Evolutionary conservation across 306 rosid genomes (phyloP), one percentile per base, ranked within the genome.

Genomic region (Rosa multiflora): DNA sequence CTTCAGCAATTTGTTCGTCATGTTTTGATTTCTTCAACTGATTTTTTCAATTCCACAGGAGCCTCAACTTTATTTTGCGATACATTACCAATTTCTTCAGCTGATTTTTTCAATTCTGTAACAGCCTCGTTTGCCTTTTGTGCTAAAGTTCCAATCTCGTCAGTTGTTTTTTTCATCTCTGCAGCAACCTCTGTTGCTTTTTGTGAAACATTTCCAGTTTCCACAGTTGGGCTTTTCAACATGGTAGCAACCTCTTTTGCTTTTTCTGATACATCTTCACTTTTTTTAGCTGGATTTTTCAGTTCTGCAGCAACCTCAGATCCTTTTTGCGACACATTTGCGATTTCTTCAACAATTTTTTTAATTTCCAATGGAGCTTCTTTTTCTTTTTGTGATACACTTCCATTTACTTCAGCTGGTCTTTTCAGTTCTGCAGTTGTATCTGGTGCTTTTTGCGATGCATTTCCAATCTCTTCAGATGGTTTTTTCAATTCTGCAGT

Each of bases 181-280:
- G 13, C 23, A 17, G 48, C 71, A 39, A 77, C 83, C 70, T 74
- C 76, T 53, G 11, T 75, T 42, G 71, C 44, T 67, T 63, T 76
- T 61, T 17, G 52, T 32, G 39, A 15, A 29, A 29, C 43, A 55
- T 40, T 49, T 59, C 63, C 56, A 56, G 5, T 48, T 67, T 11
- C 68, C 32, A 39, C 64, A 72, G 44, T 20, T 11, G 35, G 53
- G 47, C 23, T 39, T 40, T 23, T 46, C 26, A 21, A 40, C 48
- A n/a, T 56, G 78, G 48, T 6, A n/a, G 2, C 26, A 67, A 67
- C 48, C 21, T 39, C 48, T 40, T 15, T 67, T 39, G 46, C 12
- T 39, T 67, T 32, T 8, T 26, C 48, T 7, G 71, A 37, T 67
- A 39, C 48, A 39, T 37, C 11, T 40, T n/a, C 17, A n/a, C 55